These are phyloP conservation scores for Pulicaria dysenterica DNA, from an alignment of 129 eudicot species.

Conservation along the genomic window DNA sequence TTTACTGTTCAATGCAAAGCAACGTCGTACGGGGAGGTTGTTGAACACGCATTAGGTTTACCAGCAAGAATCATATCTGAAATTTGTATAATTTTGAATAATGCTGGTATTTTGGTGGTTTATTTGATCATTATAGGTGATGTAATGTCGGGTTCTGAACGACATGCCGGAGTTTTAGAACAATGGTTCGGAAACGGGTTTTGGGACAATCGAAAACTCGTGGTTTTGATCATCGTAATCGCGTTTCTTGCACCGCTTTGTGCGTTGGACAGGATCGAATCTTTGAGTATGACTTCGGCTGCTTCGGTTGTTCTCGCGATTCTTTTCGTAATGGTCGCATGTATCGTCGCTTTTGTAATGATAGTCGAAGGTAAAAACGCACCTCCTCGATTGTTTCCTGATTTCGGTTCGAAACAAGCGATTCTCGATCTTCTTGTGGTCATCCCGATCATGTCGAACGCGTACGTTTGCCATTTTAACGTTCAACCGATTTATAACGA, in stretches of 20 bases:
- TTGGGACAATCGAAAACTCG: constrained; percentile 79
- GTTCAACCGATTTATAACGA: constrained; percentile 91
- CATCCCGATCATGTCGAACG: constrained; percentile 88
- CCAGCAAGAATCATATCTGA: constrained; percentile 62
- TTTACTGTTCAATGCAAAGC: constrained; percentile 79
- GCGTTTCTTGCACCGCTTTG: constrained; percentile 86
- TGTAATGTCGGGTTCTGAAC: constrained; percentile 81
- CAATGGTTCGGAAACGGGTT: constrained; percentile 82
- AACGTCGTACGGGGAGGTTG: constrained; percentile 82
- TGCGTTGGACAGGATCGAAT: constrained; percentile 75
- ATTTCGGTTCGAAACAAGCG: constrained; percentile 64
- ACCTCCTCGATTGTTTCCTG: constrained; percentile 66
- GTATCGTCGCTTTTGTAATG: constrained; percentile 52
- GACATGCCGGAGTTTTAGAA: constrained; percentile 74
- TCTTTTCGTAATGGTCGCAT: constrained; percentile 67
- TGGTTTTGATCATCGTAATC: constrained; percentile 56
- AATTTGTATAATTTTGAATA: constrained; percentile 71
- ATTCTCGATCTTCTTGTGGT: constrained; percentile 79
- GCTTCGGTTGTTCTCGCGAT: constrained; percentile 88
- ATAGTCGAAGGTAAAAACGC: constrained; percentile 69
- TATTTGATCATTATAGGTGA: constrained; percentile 93
- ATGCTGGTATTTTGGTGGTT: constrained; percentile 80
- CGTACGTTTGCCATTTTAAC: constrained; percentile 88
- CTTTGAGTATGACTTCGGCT: constrained; percentile 79
- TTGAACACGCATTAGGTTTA: constrained; percentile 67